Conservation (phyloP, 257 asterid genomes). For the Ehretia macrophylla region DNA sequence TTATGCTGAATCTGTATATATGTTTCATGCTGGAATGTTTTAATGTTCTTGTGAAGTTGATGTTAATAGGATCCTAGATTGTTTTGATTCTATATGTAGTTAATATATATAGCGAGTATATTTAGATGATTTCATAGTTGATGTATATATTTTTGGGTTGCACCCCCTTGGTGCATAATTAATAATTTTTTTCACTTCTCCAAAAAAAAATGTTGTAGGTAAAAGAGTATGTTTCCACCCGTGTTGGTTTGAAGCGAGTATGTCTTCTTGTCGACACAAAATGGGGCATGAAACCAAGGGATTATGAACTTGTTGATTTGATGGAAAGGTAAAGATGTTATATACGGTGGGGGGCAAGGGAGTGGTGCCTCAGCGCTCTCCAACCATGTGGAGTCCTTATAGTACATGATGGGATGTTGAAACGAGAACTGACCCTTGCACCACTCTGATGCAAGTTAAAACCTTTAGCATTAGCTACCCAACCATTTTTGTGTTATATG, state of each 20-base stretch:
- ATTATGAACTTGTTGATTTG: constrained; percentile 76
- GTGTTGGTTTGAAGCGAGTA: constrained; percentile 70
- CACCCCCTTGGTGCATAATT: too few relatives aligned
- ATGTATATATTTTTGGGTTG: too few relatives aligned
- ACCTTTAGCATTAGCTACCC: neutral
- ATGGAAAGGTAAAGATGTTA: constrained; percentile 71
- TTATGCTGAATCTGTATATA: too few relatives aligned
- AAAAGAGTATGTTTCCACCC: constrained; percentile 91
- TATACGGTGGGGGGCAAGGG: neutral
- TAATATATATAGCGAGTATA: too few relatives aligned
- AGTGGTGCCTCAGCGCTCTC: neutral
- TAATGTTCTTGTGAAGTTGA: too few relatives aligned
- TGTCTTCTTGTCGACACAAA: constrained; percentile 93
- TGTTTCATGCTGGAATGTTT: too few relatives aligned
- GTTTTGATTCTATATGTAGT: too few relatives aligned
- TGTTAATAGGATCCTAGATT: too few relatives aligned
- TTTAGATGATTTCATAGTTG: too few relatives aligned
- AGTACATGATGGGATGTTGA: neutral
- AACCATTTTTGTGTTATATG: neutral
- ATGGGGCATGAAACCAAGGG: constrained; percentile 99
- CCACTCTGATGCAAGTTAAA: neutral
- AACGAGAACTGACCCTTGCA: neutral
- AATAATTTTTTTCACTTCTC: too few relatives aligned
- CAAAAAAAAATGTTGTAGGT: constrained; percentile 47
- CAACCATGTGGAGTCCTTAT: neutral